Conservation (phyloP, 352 stramenopile species). For the Peronosclerospora sorghi region DNA sequence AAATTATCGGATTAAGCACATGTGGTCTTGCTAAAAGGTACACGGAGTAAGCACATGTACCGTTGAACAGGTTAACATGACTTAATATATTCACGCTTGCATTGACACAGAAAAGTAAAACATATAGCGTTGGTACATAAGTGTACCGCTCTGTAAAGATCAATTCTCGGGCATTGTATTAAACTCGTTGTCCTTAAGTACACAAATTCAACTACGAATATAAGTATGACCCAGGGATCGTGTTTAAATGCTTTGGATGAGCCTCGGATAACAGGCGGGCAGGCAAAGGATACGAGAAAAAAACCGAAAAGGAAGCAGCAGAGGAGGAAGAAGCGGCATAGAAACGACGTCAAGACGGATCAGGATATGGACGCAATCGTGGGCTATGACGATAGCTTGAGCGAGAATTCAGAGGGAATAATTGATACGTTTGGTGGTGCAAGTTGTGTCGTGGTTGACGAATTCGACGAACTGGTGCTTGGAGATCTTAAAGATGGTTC, state of each 20-base stretch:
- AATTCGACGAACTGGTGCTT: conserved; percentile 30
- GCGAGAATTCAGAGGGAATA: conserved; percentile 12
- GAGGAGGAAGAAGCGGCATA: conserved; percentile 17
- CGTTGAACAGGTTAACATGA: too few species aligned
- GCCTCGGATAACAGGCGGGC: background rate
- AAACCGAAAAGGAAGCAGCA: conserved; percentile 9
- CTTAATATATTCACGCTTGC: too few species aligned
- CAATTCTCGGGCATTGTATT: too few species aligned
- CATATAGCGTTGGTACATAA: too few species aligned
- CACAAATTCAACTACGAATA: too few species aligned
- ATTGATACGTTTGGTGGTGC: conserved; percentile 17
- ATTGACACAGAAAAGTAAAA: too few species aligned
- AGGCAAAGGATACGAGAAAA: conserved; percentile 9
- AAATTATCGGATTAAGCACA: too few species aligned
- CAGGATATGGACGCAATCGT: conserved; percentile 21
- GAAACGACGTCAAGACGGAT: conserved; percentile 22
- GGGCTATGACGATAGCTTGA: conserved; percentile 20
- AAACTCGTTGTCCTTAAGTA: too few species aligned
- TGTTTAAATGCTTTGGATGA: conserved; percentile 24
- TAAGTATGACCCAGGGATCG: conserved; percentile 11
- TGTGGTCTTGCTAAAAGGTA: too few species aligned
- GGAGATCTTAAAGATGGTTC: conserved; percentile 21
- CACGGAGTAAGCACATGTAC: too few species aligned
- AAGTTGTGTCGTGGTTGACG: conserved; percentile 34
- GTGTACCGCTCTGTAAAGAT: too few species aligned